Base-by-base conservation (phyloP, 2,329 filamentous ascomycete genomes). In the Ilyonectria mors-panacis region DNA sequence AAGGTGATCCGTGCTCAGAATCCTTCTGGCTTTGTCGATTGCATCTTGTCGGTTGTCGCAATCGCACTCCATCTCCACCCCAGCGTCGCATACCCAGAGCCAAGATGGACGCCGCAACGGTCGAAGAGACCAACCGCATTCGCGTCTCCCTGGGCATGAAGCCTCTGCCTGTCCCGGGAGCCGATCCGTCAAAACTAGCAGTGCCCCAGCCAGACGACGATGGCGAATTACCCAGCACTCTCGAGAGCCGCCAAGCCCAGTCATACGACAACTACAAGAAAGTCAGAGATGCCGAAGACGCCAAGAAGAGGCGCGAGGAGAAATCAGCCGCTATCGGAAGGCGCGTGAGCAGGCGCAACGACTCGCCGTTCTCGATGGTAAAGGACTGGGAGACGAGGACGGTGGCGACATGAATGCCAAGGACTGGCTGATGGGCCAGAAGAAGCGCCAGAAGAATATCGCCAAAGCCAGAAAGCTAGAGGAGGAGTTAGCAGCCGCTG, bases 121-220 rank as follows among this genome's bases (percentile, higher is more conserved):
- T 98, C 78, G 93, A 97, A 81, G 94, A 98, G 86, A 94, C 94
- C 72, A 98, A 98, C 84, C 93, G 95, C 78, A 92, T 98, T 77
- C 94, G 95, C 76, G 87, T 92, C 75, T 94, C 94, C 56, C 90
- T 98, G 84, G 95, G 95, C 77, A 90, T 98, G 85, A 94, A 95
- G 78, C 95, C 94, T 28, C 85, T 98, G 76, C 94, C 94, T 26
- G 93, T 97, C 12, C 93, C 95, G 28, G 93, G 93, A 72, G 87
- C 86, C 65, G 86, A 73, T 42, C 61, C 73, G 9, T 66, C 75
- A 17, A 70, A 84, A 58, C 81, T 82, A 50, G 47, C 61, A 17
- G 68, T 76, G 15, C 64, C 93, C 21, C 91, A 91, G 65, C 85
- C 84, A 61, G 84, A 85, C 64, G 90, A 93, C 56, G 91, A 92